These are phyloP conservation scores for Mycena maculata DNA, from an alignment of 768 basidiomycete species.

Conservation along the genomic window DNA sequence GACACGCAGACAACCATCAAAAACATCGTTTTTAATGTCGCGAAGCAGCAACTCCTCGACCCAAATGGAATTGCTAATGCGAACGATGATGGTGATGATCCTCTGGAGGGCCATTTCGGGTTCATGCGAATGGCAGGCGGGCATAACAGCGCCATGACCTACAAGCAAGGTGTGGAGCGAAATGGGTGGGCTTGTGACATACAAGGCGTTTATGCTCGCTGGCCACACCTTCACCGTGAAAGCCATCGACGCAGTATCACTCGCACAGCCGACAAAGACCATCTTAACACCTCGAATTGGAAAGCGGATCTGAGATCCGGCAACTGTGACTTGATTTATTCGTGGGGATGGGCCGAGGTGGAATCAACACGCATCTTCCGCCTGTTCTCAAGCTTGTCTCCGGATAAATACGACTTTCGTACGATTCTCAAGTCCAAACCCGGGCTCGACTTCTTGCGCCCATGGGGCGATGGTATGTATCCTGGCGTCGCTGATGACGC, in stretches of 20 bases:
- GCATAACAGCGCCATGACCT: constrained; percentile 5
- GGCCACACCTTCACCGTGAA: not conserved
- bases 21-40: constrained; percentile 12
- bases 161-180: constrained; percentile 11
- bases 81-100: constrained; percentile 39
- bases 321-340: not conserved
- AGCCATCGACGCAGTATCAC: constrained; percentile 1
- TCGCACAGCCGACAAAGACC: constrained; percentile 5
- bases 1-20: constrained; percentile 14
- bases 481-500: not conserved
- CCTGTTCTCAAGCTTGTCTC: not conserved
- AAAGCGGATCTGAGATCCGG: not conserved
- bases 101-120: constrained; percentile 44
- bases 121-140: constrained; percentile 28
- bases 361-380: not conserved
- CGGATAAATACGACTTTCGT: constrained; percentile 1
- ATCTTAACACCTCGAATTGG: constrained; percentile 10
- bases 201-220: not conserved
- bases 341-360: not conserved
- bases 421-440: not conserved
- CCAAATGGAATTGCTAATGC: not conserved
- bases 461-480: not conserved
- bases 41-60: constrained; percentile 14
- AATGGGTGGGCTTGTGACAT: constrained; percentile 13
- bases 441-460: not conserved